These are phyloP conservation scores for Avena eriantha DNA, from an alignment of 176 grass and related monocot species.

Conservation along the genomic window DNA sequence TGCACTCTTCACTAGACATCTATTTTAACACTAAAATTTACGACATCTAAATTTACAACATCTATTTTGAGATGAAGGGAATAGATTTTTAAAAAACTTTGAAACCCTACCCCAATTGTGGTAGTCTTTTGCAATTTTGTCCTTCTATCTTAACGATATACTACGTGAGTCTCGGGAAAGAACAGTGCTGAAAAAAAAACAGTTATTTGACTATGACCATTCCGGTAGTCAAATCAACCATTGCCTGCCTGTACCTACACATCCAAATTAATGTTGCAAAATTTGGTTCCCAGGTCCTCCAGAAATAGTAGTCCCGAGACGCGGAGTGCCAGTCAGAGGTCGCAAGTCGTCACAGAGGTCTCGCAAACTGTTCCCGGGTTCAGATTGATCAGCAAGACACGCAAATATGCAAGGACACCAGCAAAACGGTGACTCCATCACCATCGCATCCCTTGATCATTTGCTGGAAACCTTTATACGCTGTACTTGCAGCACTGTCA, in stretches of 20 bases:
- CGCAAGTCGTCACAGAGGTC: constrained; percentile 3
- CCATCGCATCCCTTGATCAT: constrained; percentile 8
- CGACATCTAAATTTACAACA: too few species aligned
- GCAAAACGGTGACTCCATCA: background rate
- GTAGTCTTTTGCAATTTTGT: too few species aligned
- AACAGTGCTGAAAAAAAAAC: background rate
- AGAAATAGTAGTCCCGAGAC: background rate
- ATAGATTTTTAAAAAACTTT: too few species aligned
- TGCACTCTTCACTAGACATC: too few species aligned
- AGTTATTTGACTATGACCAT: background rate
- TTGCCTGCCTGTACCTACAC: background rate
- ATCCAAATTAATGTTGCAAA: background rate
- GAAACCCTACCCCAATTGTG: too few species aligned
- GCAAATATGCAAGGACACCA: background rate
- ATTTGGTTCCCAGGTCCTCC: background rate
- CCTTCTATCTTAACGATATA: background rate
- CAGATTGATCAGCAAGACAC: constrained; percentile 16
- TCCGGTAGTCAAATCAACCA: background rate
- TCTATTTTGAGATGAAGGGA: too few species aligned
- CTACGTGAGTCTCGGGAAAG: background rate
- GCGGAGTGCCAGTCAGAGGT: background rate
- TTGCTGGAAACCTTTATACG: background rate
- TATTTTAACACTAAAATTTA: too few species aligned
- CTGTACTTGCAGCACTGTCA: background rate
- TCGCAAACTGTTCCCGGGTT: background rate